Percentiles rank a stretch among this genome's conserved stretches.
phyloP scores from a whole-genome alignment of 352 stramenopile species.

The Bremia lactucae region DNA sequence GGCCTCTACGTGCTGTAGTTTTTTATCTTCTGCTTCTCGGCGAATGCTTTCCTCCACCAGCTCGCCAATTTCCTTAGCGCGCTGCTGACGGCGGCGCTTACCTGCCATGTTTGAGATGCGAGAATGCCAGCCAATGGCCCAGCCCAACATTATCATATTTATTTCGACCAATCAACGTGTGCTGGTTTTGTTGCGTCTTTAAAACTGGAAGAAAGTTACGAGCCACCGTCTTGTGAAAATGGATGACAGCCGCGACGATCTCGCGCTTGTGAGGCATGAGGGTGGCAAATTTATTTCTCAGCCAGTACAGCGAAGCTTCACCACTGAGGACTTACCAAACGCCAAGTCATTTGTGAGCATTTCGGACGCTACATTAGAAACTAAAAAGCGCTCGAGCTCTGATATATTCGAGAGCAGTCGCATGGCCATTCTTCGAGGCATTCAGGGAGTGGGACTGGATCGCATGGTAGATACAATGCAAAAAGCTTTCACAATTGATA shows the following conservation, averaged over 20 bases:
- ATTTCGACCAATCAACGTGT: not conserved
- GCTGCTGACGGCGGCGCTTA: conserved; percentile 50
- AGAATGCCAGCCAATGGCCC: conserved; percentile 15
- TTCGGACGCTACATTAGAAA: conserved; percentile 8
- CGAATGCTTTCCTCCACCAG: conserved; percentile 71
- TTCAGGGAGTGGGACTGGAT: conserved; percentile 39
- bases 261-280: conserved; percentile 30
- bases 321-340: conserved; percentile 60
- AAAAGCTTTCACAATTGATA: conserved; percentile 51
- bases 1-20: conserved; percentile 58
- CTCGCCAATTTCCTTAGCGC: conserved; percentile 48
- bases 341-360: conserved; percentile 37
- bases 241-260: conserved; percentile 39
- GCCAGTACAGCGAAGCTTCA: conserved; percentile 52
- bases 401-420: conserved; percentile 50
- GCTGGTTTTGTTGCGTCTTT: too few species aligned
- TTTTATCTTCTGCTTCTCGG: conserved; percentile 66
- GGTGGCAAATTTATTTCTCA: conserved; percentile 37
- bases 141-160: too few species aligned
- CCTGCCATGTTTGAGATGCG: conserved; percentile 26
- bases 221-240: too few species aligned
- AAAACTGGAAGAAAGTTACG: too few species aligned
- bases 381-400: conserved; percentile 19
- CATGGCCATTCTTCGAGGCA: conserved; percentile 42
- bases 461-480: conserved; percentile 56